phyloP scores from a whole-genome alignment of 805 yeast genomes.

The Yamadazyma insecticola region DNA sequence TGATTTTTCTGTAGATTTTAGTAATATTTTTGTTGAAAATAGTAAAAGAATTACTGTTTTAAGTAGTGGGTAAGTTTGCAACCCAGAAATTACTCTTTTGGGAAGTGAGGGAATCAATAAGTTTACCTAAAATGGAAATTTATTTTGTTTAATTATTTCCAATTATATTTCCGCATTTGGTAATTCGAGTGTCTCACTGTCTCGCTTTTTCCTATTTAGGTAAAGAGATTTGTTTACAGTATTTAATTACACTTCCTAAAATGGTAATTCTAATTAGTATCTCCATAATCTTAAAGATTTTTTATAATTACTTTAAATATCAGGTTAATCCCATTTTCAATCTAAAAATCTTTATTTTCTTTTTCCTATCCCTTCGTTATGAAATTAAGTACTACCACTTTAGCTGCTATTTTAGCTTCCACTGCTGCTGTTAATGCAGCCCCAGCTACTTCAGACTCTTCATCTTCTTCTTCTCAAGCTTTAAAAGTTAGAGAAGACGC shows the following conservation, averaged over 20 bases:
- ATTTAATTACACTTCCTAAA: background rate
- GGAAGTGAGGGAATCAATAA: no score
- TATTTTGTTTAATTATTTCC: background rate
- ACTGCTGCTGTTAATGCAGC: slow-evolving; percentile 10
- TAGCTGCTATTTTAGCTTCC: slow-evolving; percentile 8
- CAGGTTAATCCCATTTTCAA: no score
- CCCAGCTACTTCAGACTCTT: slow-evolving; percentile 9
- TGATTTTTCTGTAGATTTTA: background rate
- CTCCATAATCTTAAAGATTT: no score
- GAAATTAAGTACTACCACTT: slow-evolving; percentile 13
- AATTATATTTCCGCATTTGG: slow-evolving; percentile 3
- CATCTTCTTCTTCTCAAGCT: slow-evolving; percentile 12
- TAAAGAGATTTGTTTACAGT: background rate
- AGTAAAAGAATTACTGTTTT: slow-evolving; percentile 2
- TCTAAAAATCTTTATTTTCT: background rate
- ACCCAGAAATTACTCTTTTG: no score
- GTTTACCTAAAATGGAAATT: no score
- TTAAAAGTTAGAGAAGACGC: slow-evolving; percentile 12
- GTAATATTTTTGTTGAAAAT: background rate
- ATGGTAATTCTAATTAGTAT: no score
- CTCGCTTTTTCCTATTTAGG: background rate
- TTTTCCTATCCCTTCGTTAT: slow-evolving; percentile 9
- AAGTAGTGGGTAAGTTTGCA: no score
- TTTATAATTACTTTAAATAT: no score
- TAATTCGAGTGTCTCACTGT: slow-evolving; percentile 1